Evolutionary conservation across 1,139 yeast species (phyloP), one percentile per base, ranked within the genome.

Genomic region (Yamadazyma membranifaciens): DNA sequence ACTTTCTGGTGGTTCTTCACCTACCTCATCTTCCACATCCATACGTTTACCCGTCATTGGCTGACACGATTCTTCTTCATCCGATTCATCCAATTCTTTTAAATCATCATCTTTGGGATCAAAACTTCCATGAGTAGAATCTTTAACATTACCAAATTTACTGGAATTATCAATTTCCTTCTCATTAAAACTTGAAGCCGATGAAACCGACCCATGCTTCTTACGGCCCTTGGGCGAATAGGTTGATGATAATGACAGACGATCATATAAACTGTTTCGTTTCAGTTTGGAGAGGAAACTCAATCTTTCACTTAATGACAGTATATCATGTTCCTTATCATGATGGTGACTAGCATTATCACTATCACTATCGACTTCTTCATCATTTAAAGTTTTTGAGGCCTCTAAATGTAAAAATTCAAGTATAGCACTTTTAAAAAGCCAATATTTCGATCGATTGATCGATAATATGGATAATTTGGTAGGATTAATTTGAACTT

Each of bases 371-470:
- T 53, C 62, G 20, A 50, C 57, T 6, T 50, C 56, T 29, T 53
- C 44, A 10, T 42, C 43, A 12, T 39, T 38, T 2, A 34, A 31
- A 7, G 48, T 37, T 34, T 51, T 53, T 12, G 36, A 37, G 1
- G 54, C 49, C 43, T 59, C 62, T 4, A 41, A 40, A 37, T 64
- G 61, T 34, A 77, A 54, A 14, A 77, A 62, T 44, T 64, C 67
- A 15, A 75, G 58, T 10, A 76, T 63, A 0, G 80, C 68, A 35
- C 74, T 62, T 36, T 72, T 62, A 46, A 76, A 76, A 10, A 78
- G 47, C 82, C 82, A 78, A 49, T 69, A 73, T 43, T 68, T 66
- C 14, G 61, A 61, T 44, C 81, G 56, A 1, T 78, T 76, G 17
- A 77, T 66, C 1, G 81, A 73, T 43, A 78, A 58, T 22, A 76